Percentiles rank a stretch among this genome's conserved stretches.
These are phyloP conservation scores for Tremellales sp. DNA, from an alignment of 1,284 basidiomycete species.

Conservation along the genomic window DNA sequence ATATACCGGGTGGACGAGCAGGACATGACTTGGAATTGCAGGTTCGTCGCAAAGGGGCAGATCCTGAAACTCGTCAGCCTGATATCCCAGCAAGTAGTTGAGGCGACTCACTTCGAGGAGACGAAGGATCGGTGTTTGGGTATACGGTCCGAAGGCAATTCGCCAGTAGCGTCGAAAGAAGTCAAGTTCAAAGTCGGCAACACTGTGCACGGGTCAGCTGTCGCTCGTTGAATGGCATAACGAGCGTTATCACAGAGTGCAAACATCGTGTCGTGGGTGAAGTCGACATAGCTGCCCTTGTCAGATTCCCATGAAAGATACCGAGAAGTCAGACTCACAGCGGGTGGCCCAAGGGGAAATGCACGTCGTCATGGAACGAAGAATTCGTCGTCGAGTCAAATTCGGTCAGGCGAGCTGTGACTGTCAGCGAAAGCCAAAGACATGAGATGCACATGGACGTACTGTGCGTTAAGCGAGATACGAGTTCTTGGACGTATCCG, in stretches of 20 bases:
- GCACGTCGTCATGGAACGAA: conserved; percentile 56
- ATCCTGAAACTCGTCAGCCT: conserved; percentile 17
- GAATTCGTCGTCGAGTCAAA: conserved; percentile 59
- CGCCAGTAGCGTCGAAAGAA: conserved; percentile 62
- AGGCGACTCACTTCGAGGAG: conserved; percentile 36
- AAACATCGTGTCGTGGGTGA: conserved; percentile 46
- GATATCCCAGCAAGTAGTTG: background rate
- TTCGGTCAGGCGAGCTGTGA: conserved; percentile 53
- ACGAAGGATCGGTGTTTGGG: conserved; percentile 53
- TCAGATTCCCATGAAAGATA: background rate
- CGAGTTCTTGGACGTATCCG: conserved; percentile 50
- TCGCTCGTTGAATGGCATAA: background rate
- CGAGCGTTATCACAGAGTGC: conserved; percentile 26
- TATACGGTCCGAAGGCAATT: conserved; percentile 69
- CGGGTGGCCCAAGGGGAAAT: conserved; percentile 61
- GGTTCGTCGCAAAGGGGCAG: conserved; percentile 56
- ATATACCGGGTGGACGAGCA: conserved; percentile 48
- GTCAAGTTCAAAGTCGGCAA: conserved; percentile 62
- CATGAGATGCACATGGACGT: too few relatives aligned
- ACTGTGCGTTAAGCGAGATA: conserved; percentile 47
- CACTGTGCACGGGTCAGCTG: conserved; percentile 45
- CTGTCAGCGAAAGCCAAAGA: too few relatives aligned
- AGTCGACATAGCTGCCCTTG: conserved; percentile 38
- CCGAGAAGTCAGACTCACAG: conserved; percentile 50
- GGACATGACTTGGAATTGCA: conserved; percentile 61